Evolutionary conservation across 2,329 filamentous ascomycete species (phyloP).

Genomic region (Ascosphaera acerosa): DNA sequence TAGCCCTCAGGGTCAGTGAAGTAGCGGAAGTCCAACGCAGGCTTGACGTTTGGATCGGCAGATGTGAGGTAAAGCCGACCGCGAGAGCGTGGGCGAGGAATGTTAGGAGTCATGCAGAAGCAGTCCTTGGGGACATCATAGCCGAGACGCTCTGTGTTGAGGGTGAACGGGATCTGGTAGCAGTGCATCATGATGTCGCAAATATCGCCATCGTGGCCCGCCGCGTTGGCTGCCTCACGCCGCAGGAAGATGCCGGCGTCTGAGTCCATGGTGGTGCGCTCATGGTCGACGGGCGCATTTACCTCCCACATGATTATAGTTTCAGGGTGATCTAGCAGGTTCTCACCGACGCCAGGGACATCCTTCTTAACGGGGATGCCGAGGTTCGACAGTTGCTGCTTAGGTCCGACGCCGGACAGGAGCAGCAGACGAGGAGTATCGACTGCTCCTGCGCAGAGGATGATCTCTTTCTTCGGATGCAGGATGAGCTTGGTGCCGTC

Average conservation of each 20-base stretch:
- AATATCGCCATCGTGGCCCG: constrained; percentile 42
- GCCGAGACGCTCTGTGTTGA: constrained; percentile 61
- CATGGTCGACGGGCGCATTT: constrained; percentile 47
- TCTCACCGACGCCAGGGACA: constrained; percentile 36
- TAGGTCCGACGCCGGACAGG: constrained; percentile 27
- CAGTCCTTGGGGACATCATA: constrained; percentile 47
- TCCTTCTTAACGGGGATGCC: constrained; percentile 33
- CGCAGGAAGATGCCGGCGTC: constrained; percentile 76
- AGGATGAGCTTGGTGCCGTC: constrained; percentile 30
- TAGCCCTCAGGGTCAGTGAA: constrained; percentile 72
- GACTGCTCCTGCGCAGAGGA: constrained; percentile 55
- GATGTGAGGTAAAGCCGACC: constrained; percentile 57
- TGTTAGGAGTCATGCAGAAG: constrained; percentile 87
- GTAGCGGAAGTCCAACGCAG: constrained; percentile 68
- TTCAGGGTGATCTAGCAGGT: constrained; percentile 39
- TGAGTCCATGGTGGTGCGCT: constrained; percentile 77
- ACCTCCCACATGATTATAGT: constrained; percentile 53
- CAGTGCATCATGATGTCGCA: constrained; percentile 92
- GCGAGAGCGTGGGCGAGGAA: constrained; percentile 54
- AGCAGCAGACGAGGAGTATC: constrained; percentile 49
- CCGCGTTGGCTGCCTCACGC: constrained; percentile 45
- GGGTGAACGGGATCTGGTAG: constrained; percentile 81
- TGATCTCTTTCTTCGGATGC: constrained; percentile 44
- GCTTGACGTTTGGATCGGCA: constrained; percentile 49
- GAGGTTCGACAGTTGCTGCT: constrained; percentile 25